Conservation (phyloP, 202 grass and related monocot species). For the Tripidium arundinaceum region DNA sequence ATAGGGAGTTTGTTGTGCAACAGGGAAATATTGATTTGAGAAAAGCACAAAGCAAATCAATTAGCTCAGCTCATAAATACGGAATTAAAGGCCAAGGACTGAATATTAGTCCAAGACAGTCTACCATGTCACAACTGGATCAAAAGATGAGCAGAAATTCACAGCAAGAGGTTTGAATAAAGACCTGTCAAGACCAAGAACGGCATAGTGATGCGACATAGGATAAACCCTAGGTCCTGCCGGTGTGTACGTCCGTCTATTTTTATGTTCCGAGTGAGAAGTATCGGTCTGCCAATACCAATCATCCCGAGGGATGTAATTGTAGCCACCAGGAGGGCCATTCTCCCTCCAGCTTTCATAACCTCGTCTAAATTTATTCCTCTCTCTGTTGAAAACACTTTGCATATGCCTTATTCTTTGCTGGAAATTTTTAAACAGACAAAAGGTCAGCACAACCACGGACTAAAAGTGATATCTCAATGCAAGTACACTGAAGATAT, state of each 20-base stretch:
- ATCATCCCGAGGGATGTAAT: constrained; percentile 89
- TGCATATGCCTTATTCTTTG: constrained; percentile 98
- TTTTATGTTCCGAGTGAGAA: constrained; percentile 57
- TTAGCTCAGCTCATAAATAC: neutral
- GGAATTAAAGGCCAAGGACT: constrained; percentile 1
- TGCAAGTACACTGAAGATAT: neutral
- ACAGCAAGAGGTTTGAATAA: constrained; percentile 1
- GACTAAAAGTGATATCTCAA: constrained; percentile 5
- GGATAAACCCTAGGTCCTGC: constrained; percentile 45
- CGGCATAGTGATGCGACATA: constrained; percentile 92
- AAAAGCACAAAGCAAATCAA: neutral
- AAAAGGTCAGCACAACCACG: constrained; percentile 21
- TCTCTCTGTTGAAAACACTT: constrained; percentile 95
- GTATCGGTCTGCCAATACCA: constrained; percentile 90
- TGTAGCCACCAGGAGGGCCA: constrained; percentile 65
- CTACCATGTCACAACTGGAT: constrained; percentile 25
- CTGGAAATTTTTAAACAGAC: constrained; percentile 35
- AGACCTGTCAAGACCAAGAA: constrained; percentile 97
- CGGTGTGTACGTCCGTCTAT: constrained; percentile 40
- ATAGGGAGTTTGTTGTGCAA: neutral
- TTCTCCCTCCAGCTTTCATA: constrained; percentile 92
- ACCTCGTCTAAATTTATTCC: constrained; percentile 69
- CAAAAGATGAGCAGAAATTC: constrained; percentile 15
- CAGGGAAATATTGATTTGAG: neutral
- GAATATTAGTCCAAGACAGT: constrained; percentile 1